These are phyloP conservation scores for Physcomitrium patens DNA, from an alignment of 225 moss, liverwort and hornwort genomes.

Conservation along the genomic window DNA sequence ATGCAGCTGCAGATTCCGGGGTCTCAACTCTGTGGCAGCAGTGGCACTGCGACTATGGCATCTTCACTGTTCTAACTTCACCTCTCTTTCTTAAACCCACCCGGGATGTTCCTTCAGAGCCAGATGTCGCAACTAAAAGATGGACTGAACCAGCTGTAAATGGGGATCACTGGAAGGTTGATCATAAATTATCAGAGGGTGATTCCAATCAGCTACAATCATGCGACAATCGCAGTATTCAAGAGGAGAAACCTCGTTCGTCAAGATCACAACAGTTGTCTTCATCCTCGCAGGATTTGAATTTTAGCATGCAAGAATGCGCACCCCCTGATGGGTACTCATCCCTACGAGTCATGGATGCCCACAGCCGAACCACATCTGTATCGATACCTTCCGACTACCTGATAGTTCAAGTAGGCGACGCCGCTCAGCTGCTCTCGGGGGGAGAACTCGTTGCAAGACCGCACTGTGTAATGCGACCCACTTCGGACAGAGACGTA, in stretches of 20 bases:
- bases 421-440: slow-evolving; percentile 81
- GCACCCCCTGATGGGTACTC: slow-evolving; percentile 58
- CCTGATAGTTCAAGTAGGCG: slow-evolving; percentile 82
- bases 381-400: slow-evolving; percentile 64
- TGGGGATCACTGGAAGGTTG: background rate
- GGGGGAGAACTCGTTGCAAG: slow-evolving; percentile 73
- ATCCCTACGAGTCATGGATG: slow-evolving; percentile 54
- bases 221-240: background rate
- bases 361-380: slow-evolving; percentile 26
- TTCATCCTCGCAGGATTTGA: slow-evolving; percentile 5
- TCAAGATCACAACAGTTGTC: slow-evolving; percentile 2
- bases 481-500: slow-evolving; percentile 40
- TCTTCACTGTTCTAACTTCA: slow-evolving; percentile 78
- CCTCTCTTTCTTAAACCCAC: slow-evolving; percentile 64
- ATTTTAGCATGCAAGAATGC: slow-evolving; percentile 35
- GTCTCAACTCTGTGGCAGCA: slow-evolving; percentile 69
- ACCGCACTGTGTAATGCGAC: slow-evolving; percentile 70
- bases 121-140: background rate
- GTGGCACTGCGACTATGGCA: slow-evolving; percentile 92
- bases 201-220: background rate
- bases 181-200: background rate
- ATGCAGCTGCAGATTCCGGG: slow-evolving; percentile 18
- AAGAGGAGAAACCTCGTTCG: slow-evolving; percentile 7
- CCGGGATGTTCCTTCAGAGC: slow-evolving; percentile 21
- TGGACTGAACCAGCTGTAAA: background rate